phyloP scores from a whole-genome alignment of 768 basidiomycete species.

The Kwoniella sp. region DNA sequence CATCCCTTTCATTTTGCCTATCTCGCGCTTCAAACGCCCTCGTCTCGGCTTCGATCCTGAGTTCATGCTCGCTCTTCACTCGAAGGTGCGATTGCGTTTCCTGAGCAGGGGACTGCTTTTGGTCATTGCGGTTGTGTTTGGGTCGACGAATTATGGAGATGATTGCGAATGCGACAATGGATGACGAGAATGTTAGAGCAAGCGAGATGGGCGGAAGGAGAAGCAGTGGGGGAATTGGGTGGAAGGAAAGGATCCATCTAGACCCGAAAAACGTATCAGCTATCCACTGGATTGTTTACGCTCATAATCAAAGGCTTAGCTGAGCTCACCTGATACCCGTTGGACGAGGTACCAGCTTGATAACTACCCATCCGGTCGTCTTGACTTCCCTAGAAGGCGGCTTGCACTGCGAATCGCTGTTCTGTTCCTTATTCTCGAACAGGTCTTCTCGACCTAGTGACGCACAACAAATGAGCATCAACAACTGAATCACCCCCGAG shows the following conservation, averaged over 20 bases:
- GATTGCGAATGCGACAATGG: slow-evolving; percentile 45
- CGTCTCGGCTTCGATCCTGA: not conserved
- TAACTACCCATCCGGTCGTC: slow-evolving; percentile 54
- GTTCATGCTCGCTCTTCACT: not conserved
- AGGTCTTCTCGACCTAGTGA: slow-evolving; percentile 45
- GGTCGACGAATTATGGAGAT: slow-evolving; percentile 36
- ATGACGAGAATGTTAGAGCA: slow-evolving; percentile 47
- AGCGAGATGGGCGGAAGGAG: slow-evolving; percentile 52
- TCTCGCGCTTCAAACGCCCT: slow-evolving; percentile 19
- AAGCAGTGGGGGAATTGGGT: slow-evolving; percentile 51
- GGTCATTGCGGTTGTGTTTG: too few relatives aligned
- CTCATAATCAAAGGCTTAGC: not conserved
- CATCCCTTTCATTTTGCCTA: slow-evolving; percentile 31
- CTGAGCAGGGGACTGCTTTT: too few relatives aligned
- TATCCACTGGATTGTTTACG: too few relatives aligned
- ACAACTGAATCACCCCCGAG: too few relatives aligned
- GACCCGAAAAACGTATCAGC: not conserved
- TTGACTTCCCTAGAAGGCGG: slow-evolving; percentile 44
- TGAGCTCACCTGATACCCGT: slow-evolving; percentile 47
- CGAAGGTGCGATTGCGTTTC: not conserved
- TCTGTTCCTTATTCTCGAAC: slow-evolving; percentile 24
- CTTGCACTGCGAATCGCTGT: slow-evolving; percentile 17
- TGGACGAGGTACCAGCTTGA: slow-evolving; percentile 50
- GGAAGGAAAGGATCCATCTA: slow-evolving; percentile 50
- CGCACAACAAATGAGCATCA: not conserved